A percentile compares a stretch with the other conserved stretches of the same genome.
phyloP scores from a whole-genome alignment of 163 green algal species.

The Coccomyxa subellipsoidea region DNA sequence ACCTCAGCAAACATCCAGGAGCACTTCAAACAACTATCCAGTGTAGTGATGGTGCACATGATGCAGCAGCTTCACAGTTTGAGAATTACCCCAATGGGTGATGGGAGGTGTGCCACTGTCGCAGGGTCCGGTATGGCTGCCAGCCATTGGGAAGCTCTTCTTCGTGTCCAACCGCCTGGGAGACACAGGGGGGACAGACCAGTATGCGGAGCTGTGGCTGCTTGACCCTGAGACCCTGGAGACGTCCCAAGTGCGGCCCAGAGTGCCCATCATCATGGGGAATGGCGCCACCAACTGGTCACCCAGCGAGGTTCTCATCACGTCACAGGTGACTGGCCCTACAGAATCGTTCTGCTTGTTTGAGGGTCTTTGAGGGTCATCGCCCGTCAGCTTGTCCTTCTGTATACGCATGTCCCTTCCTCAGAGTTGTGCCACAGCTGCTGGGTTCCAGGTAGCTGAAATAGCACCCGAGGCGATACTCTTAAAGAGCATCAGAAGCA shows the following conservation, averaged over 20 bases:
- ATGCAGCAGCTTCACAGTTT: not conserved
- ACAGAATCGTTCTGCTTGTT: not conserved
- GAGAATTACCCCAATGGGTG: not conserved
- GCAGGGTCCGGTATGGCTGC: constrained; percentile 8
- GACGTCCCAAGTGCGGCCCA: not conserved
- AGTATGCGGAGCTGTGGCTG: not conserved
- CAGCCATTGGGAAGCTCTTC: not conserved
- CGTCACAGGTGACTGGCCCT: not conserved
- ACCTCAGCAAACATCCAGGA: not conserved
- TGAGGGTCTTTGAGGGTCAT: too few relatives aligned
- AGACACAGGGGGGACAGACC: not conserved
- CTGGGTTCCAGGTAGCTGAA: too few relatives aligned
- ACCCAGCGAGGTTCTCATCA: not conserved
- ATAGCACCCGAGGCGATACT: too few relatives aligned
- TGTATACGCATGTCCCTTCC: too few relatives aligned
- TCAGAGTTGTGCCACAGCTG: too few relatives aligned
- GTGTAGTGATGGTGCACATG: not conserved
- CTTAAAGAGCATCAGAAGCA: too few relatives aligned
- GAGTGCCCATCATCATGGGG: not conserved
- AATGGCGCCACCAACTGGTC: constrained; percentile 8
- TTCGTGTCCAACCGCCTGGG: not conserved
- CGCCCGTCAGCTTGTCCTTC: too few relatives aligned
- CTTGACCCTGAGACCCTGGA: not conserved
- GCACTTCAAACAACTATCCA: not conserved
- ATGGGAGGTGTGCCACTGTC: not conserved